phyloP scores from a whole-genome alignment of 495 filamentous ascomycete genomes.

The Aspergillus funiculosus region DNA sequence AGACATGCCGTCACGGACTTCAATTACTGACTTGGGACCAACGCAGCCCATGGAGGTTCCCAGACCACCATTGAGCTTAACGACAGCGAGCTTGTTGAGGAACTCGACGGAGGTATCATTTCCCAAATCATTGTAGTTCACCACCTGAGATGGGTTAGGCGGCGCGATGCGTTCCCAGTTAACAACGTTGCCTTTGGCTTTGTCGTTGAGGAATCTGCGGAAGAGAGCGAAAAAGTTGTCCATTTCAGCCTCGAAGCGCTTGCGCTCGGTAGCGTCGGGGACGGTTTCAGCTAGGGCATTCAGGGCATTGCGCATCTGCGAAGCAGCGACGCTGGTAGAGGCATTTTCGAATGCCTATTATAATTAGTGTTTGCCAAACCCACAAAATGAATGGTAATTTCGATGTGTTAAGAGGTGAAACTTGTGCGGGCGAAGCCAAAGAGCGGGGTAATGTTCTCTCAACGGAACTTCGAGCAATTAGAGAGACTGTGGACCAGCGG shows the following conservation, averaged over 20 bases:
- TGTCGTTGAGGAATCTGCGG: conserved; percentile 95
- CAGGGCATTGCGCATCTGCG: conserved; percentile 97
- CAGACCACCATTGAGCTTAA: conserved; percentile 99
- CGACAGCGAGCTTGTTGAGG: conserved; percentile 94
- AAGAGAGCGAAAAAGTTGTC: conserved; percentile 99
- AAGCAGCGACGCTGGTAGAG: conserved; percentile 93
- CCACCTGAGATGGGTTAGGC: conserved; percentile 83
- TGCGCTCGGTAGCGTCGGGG: conserved; percentile 74
- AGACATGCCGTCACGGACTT: conserved; percentile 99
- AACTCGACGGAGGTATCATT: conserved; percentile 85
- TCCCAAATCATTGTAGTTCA: conserved; percentile 82
- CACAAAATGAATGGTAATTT: no score
- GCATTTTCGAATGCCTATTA: conserved; percentile 96
- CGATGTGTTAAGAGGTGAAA: no score
- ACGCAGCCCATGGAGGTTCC: conserved; percentile 99
- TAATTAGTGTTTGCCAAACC: not conserved
- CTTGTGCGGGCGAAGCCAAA: no score
- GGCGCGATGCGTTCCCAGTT: conserved; percentile 96
- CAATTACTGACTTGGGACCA: conserved; percentile 98
- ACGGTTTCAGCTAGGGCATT: conserved; percentile 89
- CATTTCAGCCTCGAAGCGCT: conserved; percentile 97
- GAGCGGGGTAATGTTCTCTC: no score
- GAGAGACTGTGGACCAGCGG: no score
- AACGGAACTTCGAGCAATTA: no score
- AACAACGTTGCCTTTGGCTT: conserved; percentile 92